These are phyloP conservation scores for Penicillium parvum DNA, from an alignment of 495 filamentous ascomycete genomes.

Conservation along the genomic window DNA sequence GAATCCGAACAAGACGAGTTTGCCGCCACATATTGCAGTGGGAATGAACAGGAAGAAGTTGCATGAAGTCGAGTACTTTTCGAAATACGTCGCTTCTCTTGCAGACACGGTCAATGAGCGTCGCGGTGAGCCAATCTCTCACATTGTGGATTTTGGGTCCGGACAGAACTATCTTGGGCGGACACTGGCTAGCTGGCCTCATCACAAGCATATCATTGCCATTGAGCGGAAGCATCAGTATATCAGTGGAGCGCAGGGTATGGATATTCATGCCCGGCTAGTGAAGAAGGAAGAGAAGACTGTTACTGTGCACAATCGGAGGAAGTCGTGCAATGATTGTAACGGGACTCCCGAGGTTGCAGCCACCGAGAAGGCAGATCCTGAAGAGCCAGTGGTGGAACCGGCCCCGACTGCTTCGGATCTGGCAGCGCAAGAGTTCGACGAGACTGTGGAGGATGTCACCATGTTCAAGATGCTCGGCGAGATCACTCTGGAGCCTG, in stretches of 20 bases:
- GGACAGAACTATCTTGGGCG: conserved; percentile 95
- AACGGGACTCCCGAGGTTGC: conserved; percentile 25
- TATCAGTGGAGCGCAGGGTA: conserved; percentile 74
- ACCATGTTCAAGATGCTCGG: conserved; percentile 36
- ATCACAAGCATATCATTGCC: conserved; percentile 81
- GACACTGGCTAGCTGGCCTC: conserved; percentile 76
- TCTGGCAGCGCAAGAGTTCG: conserved; percentile 25
- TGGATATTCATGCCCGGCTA: conserved; percentile 73
- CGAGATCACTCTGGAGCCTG: conserved; percentile 33
- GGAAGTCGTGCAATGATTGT: conserved; percentile 53
- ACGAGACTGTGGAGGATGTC: conserved; percentile 30
- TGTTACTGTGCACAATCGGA: conserved; percentile 66
- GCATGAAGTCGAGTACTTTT: conserved; percentile 75
- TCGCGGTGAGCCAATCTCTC: conserved; percentile 58
- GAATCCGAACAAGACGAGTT: conserved; percentile 31
- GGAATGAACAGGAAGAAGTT: conserved; percentile 97
- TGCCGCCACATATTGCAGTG: conserved; percentile 67
- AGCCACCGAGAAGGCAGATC: conserved; percentile 24
- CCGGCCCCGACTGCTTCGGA: conserved; percentile 16
- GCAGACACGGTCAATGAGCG: conserved; percentile 52
- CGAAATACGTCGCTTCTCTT: conserved; percentile 53
- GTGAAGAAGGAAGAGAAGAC: conserved; percentile 52
- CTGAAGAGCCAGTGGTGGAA: not conserved
- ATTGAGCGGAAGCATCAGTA: conserved; percentile 85
- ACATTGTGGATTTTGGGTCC: conserved; percentile 92